phyloP scores from a whole-genome alignment of 2,329 filamentous ascomycete species.

The Scolecobasidium constrictum region DNA sequence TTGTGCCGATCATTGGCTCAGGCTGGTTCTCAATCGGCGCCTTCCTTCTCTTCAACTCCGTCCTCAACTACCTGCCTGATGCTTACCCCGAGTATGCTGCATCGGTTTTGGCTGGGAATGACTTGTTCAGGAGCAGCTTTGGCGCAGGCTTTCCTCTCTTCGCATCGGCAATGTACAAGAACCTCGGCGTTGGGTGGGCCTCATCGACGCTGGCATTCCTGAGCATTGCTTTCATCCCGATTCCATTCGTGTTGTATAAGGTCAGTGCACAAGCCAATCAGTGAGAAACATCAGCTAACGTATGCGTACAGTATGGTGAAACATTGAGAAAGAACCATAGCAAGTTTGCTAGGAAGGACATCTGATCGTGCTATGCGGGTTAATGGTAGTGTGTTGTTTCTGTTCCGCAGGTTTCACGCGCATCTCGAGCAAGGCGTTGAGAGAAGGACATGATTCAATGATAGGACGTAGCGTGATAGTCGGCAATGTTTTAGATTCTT shows the following conservation, averaged over 20 bases:
- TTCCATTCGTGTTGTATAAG: slow-evolving; percentile 26
- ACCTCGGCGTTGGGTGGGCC: slow-evolving; percentile 28
- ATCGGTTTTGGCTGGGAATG: slow-evolving; percentile 49
- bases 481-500: too few species aligned
- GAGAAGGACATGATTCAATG: too few species aligned
- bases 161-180: slow-evolving; percentile 31
- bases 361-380: too few species aligned
- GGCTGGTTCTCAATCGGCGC: slow-evolving; percentile 35
- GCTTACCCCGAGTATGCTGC: slow-evolving; percentile 57
- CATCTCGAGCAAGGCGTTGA: too few species aligned
- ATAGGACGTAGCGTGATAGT: too few species aligned
- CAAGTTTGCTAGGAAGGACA: slow-evolving; percentile 30
- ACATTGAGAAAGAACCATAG: slow-evolving; percentile 28
- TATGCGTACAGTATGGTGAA: slow-evolving; percentile 21
- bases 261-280: not conserved
- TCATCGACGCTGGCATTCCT: slow-evolving; percentile 29
- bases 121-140: slow-evolving; percentile 44
- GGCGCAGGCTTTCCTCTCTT: slow-evolving; percentile 51
- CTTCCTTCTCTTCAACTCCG: slow-evolving; percentile 39
- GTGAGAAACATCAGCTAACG: slow-evolving; percentile 6
- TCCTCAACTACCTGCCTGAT: slow-evolving; percentile 50
- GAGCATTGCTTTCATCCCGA: slow-evolving; percentile 23
- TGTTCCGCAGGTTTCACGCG: too few species aligned
- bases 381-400: too few species aligned
- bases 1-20: slow-evolving; percentile 27